These are phyloP conservation scores for Hapsidospora chrysogenum DNA, from an alignment of 495 filamentous ascomycete genomes.

Conservation along the genomic window DNA sequence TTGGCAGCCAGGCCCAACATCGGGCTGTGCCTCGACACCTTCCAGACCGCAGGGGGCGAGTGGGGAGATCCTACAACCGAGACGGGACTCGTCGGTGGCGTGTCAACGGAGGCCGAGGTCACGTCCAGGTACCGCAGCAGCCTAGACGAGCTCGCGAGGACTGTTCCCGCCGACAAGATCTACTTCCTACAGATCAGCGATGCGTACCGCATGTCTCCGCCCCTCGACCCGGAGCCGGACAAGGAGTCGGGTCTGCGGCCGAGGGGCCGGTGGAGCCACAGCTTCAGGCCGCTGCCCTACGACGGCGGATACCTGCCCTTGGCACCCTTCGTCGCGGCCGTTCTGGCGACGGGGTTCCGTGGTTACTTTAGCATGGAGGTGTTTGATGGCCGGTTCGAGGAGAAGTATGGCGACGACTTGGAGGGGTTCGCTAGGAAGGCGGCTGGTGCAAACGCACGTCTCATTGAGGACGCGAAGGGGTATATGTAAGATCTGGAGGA, in stretches of 20 bases:
- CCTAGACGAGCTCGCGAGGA: conserved; percentile 33
- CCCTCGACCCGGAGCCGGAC: conserved; percentile 27
- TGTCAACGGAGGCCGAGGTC: conserved; percentile 18
- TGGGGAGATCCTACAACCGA: conserved; percentile 57
- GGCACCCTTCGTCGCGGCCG: conserved; percentile 44
- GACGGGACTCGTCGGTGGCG: conserved; percentile 29
- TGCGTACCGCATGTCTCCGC: conserved; percentile 46
- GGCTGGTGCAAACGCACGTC: background rate
- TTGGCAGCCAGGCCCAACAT: conserved; percentile 46
- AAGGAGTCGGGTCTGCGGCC: conserved; percentile 30
- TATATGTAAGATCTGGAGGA: too few species aligned
- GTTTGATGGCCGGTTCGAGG: conserved; percentile 33
- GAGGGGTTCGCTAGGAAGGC: background rate
- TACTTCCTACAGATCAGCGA: conserved; percentile 64
- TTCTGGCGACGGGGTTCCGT: conserved; percentile 52
- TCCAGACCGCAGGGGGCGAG: conserved; percentile 62
- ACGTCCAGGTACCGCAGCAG: conserved; percentile 31
- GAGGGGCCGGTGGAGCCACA: conserved; percentile 54
- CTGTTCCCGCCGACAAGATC: conserved; percentile 54
- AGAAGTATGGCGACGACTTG: background rate
- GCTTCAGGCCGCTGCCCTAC: conserved; percentile 52
- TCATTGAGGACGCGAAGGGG: background rate
- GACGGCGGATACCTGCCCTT: conserved; percentile 60
- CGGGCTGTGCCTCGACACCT: conserved; percentile 68
- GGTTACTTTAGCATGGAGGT: conserved; percentile 65